These are phyloP conservation scores for Fusarium albidum DNA, from an alignment of 2,329 filamentous ascomycete species.

Conservation along the genomic window DNA sequence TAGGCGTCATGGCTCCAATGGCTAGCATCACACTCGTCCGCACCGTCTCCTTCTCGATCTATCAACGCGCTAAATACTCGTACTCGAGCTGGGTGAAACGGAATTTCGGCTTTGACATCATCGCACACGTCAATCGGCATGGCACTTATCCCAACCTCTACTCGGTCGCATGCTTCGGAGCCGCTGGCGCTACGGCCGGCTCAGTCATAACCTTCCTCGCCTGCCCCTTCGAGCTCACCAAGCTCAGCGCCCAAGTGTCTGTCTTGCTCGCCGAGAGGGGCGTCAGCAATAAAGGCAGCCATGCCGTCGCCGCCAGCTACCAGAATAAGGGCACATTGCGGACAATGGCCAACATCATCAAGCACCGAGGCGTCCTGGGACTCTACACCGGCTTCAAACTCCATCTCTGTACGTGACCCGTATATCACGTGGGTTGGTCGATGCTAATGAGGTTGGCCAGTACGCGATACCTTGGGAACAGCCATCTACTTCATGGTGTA, in stretches of 20 bases:
- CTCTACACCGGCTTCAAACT: constrained; percentile 83
- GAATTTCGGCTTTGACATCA: constrained; percentile 73
- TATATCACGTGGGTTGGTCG: not conserved
- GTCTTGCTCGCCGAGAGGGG: constrained; percentile 71
- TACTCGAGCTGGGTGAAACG: constrained; percentile 75
- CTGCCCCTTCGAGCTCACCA: constrained; percentile 90
- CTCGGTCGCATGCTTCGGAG: constrained; percentile 79
- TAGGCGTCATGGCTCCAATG: constrained; percentile 82
- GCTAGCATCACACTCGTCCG: constrained; percentile 79
- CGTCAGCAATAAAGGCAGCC: constrained; percentile 54
- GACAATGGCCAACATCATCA: constrained; percentile 80
- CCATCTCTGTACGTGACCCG: constrained; percentile 72
- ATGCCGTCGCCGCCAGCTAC: constrained; percentile 72
- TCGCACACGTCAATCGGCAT: constrained; percentile 74
- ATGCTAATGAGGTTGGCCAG: constrained; percentile 50
- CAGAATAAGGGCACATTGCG: constrained; percentile 80
- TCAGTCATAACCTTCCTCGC: constrained; percentile 82
- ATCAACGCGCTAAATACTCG: constrained; percentile 78
- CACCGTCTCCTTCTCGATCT: constrained; percentile 81
- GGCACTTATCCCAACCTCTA: constrained; percentile 77
- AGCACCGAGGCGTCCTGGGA: constrained; percentile 75
- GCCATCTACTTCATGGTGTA: constrained; percentile 91
- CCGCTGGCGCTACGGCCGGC: constrained; percentile 80
- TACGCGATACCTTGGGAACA: constrained; percentile 84
- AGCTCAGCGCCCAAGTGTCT: constrained; percentile 85